Evolutionary conservation across 2,329 filamentous ascomycete genomes (phyloP), one percentile per base, ranked within the genome.

Genomic region (Fusarium globosum): DNA sequence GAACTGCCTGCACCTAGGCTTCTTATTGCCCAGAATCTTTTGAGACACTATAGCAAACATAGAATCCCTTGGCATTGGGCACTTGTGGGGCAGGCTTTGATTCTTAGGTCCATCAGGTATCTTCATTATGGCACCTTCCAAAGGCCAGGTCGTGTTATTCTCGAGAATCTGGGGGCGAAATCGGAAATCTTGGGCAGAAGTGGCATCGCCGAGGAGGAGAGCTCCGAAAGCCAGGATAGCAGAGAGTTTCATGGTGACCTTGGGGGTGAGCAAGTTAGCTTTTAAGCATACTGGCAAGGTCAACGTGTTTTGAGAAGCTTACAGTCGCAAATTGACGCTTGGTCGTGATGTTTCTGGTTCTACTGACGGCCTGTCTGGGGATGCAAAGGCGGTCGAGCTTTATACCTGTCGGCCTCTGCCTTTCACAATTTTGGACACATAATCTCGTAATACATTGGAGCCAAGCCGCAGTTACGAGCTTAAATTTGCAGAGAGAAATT

Each of bases 131-230:
- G 20, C 61, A 49, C 48, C 59, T 23, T 30, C 49, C 1, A 55
- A 42, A 3, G 30, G 28, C 65, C 65, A 66, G 2, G 53, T 63
- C 4, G 65, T 66, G 18, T 60, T 42, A 20, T 68, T 68, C 11
- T 68, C 61, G 20, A 66, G 58, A 15, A 52, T 14, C 2, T 52
- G 18, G 18, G 49, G 49, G 4, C 49, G 49, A 7, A 36, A 36
- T 21, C 11, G n/a, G n/a, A 26, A 26, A 11, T 7, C 36, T 15
- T 66, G 30, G 18, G 49, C 48, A 15, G 38, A 18, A 10, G 53
- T 35, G 6, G 48, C 16, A 10, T 36, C 20, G 10, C 36, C 10
- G 18, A 68, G 30, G 26, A 49, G 61, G 4, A 68, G 20, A 15
- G 51, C 62, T 23, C 33, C 61, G 7, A 66, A 26, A 2, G 65